Base-by-base conservation (phyloP, 2,329 filamentous ascomycete species). In the Paecilomyces formosus region DNA sequence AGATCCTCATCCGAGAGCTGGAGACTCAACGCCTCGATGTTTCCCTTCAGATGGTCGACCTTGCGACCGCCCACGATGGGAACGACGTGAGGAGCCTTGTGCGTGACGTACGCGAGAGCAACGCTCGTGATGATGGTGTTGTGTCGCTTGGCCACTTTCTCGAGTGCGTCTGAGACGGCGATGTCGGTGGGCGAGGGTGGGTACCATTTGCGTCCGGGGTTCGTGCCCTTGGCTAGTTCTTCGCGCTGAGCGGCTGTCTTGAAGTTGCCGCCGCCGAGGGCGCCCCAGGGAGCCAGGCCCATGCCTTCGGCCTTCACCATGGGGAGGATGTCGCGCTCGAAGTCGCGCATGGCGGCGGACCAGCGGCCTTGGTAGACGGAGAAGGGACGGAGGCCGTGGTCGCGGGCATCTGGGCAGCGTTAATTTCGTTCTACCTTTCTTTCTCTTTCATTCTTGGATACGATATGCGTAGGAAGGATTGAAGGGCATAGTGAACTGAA, bases 331-430 rank as follows among this genome's bases (percentile, higher is more conserved):
- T 88, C 85, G 45, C 84, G 81, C 74, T 88, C 85, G 58, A 89
- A 83, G 70, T 90, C 87, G 53, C 88, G 82, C 49, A 83, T 78
- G 1, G 77, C 79, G 28, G 81, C 78, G 33, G 76, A 83, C 85
- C 86, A 89, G 13, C 76, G 76, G 24, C 87, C 87, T 71, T 88
- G 85, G 70, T 88, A 89, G 30, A 89, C 82, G 35, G 78, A 82
- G 74, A 92, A 92, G 45, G 82, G 85, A 1, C 85, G 83, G 28
- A 90, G 78, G n/a, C 86, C 87, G 62, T 90, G 83, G 62, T 84
- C 81, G 50, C 86, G 82, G 6, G 89, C 89, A 67, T 91, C 67
- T 59, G 39, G 35, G 15, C 6, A 15, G 1, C 18, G n/a, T 45
- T 45, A 45, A 15, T n/a, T n/a, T n/a, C n/a, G 2, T 31, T 31